Base-by-base conservation (phyloP, 139 green algal genomes). In the Tetraselmis chui region DNA sequence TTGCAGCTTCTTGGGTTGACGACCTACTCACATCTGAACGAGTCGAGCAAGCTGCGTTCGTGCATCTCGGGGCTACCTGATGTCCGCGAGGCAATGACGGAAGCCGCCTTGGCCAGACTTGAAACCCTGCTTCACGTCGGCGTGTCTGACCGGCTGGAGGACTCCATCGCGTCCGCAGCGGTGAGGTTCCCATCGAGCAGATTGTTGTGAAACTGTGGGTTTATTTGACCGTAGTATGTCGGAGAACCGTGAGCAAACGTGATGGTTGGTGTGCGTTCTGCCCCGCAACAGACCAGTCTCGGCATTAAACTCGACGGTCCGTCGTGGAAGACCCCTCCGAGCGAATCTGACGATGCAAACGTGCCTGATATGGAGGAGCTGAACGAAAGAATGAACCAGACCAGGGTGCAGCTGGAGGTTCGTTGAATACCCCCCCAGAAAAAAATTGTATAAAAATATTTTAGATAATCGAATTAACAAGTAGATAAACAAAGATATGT, bases 1-100 rank as follows among this genome's bases (percentile, higher is more conserved):
- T 30, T 85, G 80, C 87, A 97, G 92, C 86, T 98, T 30, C 88
- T 98, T 28, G 94, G 94, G 31, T 75, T 95, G 27, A 97, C 93
- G 31, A 96, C 95, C 85, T 94, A 93, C 81, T 94, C 89, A 5
- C 88, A 95, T 77, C 96, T 91, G 92, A 76, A 80, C 18, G 87
- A 91, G 23, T 90, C 91, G 0, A 29, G 1, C 1, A 22, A 59
- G 18, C 84, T 97, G 82, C 85, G 93, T 1, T 18, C 32, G n/a
- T 97, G 94, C 85, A 28, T 88, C 5, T 67, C 45, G 45, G 45
- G 45, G 11, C 18, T 67, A 18, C 45, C 45, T 18, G 18, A 67
- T 67, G 45, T 67, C 11, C 5, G 18, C 5, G 45, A 67, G 45
- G 45, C 45, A 25, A 67, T 67, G 45, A 67, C 45, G 11, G 18